Evolutionary conservation across 2,329 filamentous ascomycete genomes (phyloP).

Genomic region (Botryotinia calthae): DNA sequence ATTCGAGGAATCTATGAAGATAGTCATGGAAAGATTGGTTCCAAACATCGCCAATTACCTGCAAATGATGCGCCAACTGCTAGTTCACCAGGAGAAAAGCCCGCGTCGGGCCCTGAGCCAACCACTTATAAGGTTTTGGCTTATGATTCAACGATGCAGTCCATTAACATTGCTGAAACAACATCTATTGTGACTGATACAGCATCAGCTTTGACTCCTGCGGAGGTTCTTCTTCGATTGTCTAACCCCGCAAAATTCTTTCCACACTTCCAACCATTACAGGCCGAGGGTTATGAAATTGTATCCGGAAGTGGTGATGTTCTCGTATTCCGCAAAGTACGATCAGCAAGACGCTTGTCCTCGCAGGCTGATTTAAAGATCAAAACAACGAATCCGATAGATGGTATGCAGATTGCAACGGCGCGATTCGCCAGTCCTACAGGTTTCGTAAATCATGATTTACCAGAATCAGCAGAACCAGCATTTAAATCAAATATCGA

Average conservation of each 20-base stretch:
- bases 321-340: slow-evolving; percentile 64
- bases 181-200: slow-evolving; percentile 52
- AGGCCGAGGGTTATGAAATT: slow-evolving; percentile 64
- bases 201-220: slow-evolving; percentile 53
- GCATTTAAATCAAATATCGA: slow-evolving; percentile 47
- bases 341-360: slow-evolving; percentile 35
- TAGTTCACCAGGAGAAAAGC: background rate
- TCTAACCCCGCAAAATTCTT: slow-evolving; percentile 64
- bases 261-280: slow-evolving; percentile 57
- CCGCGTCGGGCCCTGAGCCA: slow-evolving; percentile 24
- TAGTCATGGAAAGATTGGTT: slow-evolving; percentile 42
- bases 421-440: slow-evolving; percentile 63
- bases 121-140: slow-evolving; percentile 63
- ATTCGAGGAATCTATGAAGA: slow-evolving; percentile 45
- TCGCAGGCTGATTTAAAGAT: slow-evolving; percentile 25
- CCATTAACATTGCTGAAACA: slow-evolving; percentile 58
- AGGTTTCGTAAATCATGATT: slow-evolving; percentile 62
- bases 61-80: slow-evolving; percentile 1
- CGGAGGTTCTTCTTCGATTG: slow-evolving; percentile 58
- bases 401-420: slow-evolving; percentile 46
- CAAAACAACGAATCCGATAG: slow-evolving; percentile 52
- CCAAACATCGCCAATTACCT: slow-evolving; percentile 34
- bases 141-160: slow-evolving; percentile 59
- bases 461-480: slow-evolving; percentile 40
- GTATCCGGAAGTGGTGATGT: slow-evolving; percentile 61